phyloP scores from a whole-genome alignment of 345 rosid genomes.

The Barbarea vulgaris region DNA sequence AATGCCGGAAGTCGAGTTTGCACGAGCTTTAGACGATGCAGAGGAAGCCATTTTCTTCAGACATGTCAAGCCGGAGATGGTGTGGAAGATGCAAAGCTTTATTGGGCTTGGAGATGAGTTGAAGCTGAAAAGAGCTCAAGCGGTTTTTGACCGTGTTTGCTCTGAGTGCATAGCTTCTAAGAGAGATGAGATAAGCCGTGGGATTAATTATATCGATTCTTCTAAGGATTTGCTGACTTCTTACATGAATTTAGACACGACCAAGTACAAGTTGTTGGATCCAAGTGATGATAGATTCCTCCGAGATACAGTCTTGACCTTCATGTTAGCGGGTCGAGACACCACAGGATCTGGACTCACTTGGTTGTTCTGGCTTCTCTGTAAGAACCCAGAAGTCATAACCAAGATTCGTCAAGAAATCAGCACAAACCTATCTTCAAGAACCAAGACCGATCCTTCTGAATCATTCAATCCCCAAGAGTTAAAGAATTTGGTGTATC shows the following conservation, averaged over 20 bases:
- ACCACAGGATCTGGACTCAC: constrained; percentile 50
- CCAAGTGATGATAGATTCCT: constrained; percentile 41
- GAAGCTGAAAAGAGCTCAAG: constrained; percentile 44
- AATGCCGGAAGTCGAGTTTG: constrained; percentile 45
- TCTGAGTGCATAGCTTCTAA: constrained; percentile 33
- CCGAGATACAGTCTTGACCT: constrained; percentile 43
- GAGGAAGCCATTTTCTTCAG: constrained; percentile 56
- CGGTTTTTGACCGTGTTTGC: constrained; percentile 37
- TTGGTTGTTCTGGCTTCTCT: constrained; percentile 57
- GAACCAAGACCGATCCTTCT: constrained; percentile 2
- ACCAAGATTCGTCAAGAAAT: constrained; percentile 47
- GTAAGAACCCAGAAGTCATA: constrained; percentile 31
- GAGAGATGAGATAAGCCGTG: constrained; percentile 27
- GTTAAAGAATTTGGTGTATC: constrained; percentile 43
- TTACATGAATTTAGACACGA: constrained; percentile 34
- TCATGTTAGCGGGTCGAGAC: constrained; percentile 53
- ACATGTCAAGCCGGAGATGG: constrained; percentile 45
- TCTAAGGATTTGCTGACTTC: constrained; percentile 45
- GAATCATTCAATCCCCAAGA: constrained; percentile 20
- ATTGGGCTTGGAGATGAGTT: constrained; percentile 50
- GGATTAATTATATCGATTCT: not conserved
- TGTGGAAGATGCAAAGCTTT: constrained; percentile 54
- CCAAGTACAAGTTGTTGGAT: constrained; percentile 17
- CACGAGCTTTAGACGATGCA: constrained; percentile 46
- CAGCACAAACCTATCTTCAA: not conserved